Percentiles rank a stretch among this genome's conserved stretches.
These are phyloP conservation scores for Cyberlindnera samutprakarnensis DNA, from an alignment of 805 yeast species.

Conservation along the genomic window DNA sequence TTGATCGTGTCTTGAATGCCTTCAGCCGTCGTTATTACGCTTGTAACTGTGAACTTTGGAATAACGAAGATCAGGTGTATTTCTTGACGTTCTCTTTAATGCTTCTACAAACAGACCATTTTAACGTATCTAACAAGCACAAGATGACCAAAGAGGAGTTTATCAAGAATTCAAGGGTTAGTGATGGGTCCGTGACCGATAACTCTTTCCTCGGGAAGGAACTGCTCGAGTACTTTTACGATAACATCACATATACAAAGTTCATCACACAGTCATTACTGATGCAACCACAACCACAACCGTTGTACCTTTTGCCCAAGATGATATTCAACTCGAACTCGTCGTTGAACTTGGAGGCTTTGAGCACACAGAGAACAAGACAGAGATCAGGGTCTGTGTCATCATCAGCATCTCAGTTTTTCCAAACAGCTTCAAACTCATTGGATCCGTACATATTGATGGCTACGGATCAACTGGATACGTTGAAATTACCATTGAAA, in stretches of 20 bases:
- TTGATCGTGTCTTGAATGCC: slow-evolving; percentile 55
- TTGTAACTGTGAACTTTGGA: slow-evolving; percentile 22
- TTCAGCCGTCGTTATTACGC: slow-evolving; percentile 46
- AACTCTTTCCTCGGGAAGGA: slow-evolving; percentile 29
- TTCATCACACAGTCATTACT: slow-evolving; percentile 40
- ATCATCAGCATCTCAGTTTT: slow-evolving; percentile 20
- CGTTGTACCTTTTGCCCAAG: slow-evolving; percentile 14
- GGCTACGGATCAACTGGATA: slow-evolving; percentile 17
- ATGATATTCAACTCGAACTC: slow-evolving; percentile 19
- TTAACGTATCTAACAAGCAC: slow-evolving; percentile 56
- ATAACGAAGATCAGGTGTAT: slow-evolving; percentile 45
- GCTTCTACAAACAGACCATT: slow-evolving; percentile 68
- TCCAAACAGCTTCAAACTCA: slow-evolving; percentile 10
- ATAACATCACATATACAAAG: slow-evolving; percentile 55
- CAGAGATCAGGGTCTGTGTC: slow-evolving; percentile 16
- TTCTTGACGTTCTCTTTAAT: slow-evolving; percentile 56
- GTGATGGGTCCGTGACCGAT: slow-evolving; percentile 18
- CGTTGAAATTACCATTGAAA: slow-evolving; percentile 17
- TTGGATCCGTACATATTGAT: slow-evolving; percentile 35
- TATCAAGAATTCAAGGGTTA: slow-evolving; percentile 36
- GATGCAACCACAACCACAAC: slow-evolving; percentile 4
- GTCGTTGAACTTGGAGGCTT: slow-evolving; percentile 16
- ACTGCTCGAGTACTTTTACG: slow-evolving; percentile 50
- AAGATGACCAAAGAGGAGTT: slow-evolving; percentile 65
- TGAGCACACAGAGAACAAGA: no score